Base-by-base conservation (phyloP, 2,329 filamentous ascomycete species). In the Colletotrichum liaoningense region DNA sequence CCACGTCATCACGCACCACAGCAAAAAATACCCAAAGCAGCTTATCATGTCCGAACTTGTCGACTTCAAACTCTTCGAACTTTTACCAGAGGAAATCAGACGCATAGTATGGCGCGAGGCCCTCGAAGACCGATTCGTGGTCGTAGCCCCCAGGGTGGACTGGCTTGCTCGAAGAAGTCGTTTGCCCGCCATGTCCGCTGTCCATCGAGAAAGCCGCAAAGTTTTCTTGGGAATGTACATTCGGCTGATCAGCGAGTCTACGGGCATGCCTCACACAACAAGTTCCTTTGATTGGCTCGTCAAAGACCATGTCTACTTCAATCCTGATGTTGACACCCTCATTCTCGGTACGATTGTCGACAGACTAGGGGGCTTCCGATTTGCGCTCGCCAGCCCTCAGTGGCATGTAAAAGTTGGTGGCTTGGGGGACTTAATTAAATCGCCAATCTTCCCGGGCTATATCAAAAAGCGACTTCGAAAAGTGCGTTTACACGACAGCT, bases 171-270 rank as follows among this genome's bases (percentile, higher is more conserved):
- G 57, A 57, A 56, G 16, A 11, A 52, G 63, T 30, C 33, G 57
- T 4, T 35, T 26, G n/a, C 56, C 69, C 56, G 63, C 28, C 46
- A 55, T 67, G 14, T 71, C 26, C 5, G 24, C 54, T 1, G 22
- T 71, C 33, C 67, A 67, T 49, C 26, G 12, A 11, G 63, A 71
- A 28, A 71, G 69, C n/a, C 64, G 69, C n/a, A 7, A 42, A 4
- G 33, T 26, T 4, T 71, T 71, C 24, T n/a, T 62, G 1, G 56
- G 49, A 22, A 22, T 62, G 8, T 59, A 71, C 35, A 28, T 49
- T 19, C 26, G 46, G 11, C 7, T 67, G 14, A 38, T 12, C 14
- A 24, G 26, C 33, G n/a, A 38, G 3, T 19, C 8, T 7, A 6
- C 52, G 14, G 19, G n/a, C 24, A 11, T 8, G 24, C 9, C 19